Evolutionary conservation across 1,139 yeast species (phyloP).

Genomic region (Cylindricascospora bacillispora): DNA sequence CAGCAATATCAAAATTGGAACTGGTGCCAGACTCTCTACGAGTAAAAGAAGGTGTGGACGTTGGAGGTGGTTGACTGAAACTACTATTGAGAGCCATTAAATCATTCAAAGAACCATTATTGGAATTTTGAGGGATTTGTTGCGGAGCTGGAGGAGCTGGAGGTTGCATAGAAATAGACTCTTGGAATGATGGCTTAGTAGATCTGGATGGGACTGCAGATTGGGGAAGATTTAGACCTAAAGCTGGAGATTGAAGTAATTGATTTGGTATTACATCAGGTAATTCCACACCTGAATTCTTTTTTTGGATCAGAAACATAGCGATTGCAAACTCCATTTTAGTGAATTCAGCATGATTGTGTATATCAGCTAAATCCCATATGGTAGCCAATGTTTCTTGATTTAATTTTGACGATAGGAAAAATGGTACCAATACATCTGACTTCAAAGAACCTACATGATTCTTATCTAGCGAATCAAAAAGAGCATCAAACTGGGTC

Average conservation of each 20-base stretch:
- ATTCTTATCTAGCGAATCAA: constrained; percentile 60
- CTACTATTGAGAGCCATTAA: constrained; percentile 47
- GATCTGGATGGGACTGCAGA: constrained; percentile 25
- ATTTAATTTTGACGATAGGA: constrained; percentile 74
- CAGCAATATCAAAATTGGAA: constrained; percentile 12
- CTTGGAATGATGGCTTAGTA: constrained; percentile 23
- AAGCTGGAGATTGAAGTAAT: constrained; percentile 30
- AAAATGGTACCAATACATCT: constrained; percentile 74
- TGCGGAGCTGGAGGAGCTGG: constrained; percentile 13
- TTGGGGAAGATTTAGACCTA: constrained; percentile 17
- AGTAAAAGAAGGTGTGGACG: constrained; percentile 21
- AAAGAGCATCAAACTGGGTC: constrained; percentile 67
- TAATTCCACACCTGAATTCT: constrained; percentile 58
- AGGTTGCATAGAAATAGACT: constrained; percentile 11
- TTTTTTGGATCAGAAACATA: constrained; percentile 80
- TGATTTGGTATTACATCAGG: constrained; percentile 58
- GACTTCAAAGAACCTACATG: constrained; percentile 56
- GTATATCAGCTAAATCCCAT: constrained; percentile 92
- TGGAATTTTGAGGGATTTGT: constrained; percentile 21
- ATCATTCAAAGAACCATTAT: constrained; percentile 54
- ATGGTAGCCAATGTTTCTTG: constrained; percentile 79
- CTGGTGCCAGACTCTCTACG: constrained; percentile 15
- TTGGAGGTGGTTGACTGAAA: constrained; percentile 25
- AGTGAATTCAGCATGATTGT: constrained; percentile 73
- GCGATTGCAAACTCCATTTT: constrained; percentile 84